Evolutionary conservation across 768 basidiomycete genomes (phyloP).

Genomic region (Termitomyces sp.): DNA sequence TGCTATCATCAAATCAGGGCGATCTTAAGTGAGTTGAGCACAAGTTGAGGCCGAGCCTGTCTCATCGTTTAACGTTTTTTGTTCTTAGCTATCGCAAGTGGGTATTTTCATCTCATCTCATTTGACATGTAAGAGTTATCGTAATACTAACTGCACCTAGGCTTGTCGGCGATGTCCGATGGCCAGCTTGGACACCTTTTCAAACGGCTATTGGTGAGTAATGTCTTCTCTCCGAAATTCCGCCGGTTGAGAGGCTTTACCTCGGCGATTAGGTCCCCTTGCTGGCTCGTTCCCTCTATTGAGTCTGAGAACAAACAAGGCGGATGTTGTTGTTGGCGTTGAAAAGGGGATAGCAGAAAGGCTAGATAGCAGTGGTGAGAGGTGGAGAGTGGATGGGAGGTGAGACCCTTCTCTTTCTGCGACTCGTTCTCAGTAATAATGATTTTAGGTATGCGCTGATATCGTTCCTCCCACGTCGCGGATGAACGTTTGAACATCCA

Average conservation of each 20-base stretch:
- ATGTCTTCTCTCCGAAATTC: neutral
- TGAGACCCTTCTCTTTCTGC: conserved; percentile 30
- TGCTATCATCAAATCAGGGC: conserved; percentile 41
- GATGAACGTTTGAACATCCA: neutral
- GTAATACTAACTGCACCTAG: conserved; percentile 33
- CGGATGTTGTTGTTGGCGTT: conserved; percentile 89
- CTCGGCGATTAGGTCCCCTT: conserved; percentile 50
- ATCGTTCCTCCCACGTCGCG: conserved; percentile 13
- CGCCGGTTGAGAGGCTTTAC: neutral
- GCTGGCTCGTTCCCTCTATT: conserved; percentile 77
- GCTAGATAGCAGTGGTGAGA: conserved; percentile 59
- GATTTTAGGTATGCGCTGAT: conserved; percentile 40
- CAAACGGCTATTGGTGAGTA: conserved; percentile 61
- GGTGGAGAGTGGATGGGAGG: conserved; percentile 82
- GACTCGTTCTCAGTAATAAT: neutral
- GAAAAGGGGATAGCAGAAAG: conserved; percentile 61
- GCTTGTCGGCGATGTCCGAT: conserved; percentile 82
- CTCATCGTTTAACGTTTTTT: neutral
- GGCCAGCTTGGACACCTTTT: conserved; percentile 82
- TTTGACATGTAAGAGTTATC: neutral
- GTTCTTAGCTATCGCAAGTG: conserved; percentile 76
- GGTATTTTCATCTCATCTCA: conserved; percentile 18
- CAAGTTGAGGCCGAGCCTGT: neutral
- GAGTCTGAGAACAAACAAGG: conserved; percentile 91
- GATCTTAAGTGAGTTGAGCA: conserved; percentile 78